Conservation (phyloP, 345 rosid species). For the Rhodomyrtus tomentosa region DNA sequence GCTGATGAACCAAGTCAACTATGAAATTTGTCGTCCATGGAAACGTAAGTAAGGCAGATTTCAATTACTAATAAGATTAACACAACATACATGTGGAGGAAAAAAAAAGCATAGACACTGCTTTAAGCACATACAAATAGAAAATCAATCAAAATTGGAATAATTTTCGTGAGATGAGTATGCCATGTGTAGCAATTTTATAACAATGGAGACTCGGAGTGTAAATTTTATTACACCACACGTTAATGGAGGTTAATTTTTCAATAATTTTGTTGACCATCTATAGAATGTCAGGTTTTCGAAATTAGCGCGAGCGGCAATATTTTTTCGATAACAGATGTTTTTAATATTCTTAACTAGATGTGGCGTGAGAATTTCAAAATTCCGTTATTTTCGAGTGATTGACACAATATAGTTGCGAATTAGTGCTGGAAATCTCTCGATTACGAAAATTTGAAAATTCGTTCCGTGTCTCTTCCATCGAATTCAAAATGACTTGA, state of each 20-base stretch:
- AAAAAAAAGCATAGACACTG: background rate
- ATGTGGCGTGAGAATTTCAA: background rate
- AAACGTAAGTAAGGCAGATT: background rate
- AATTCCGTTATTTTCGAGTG: background rate
- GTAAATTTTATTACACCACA: background rate
- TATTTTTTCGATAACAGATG: background rate
- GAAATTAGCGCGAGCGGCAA: rapidly evolving
- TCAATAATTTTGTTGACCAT: no score
- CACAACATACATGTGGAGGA: background rate
- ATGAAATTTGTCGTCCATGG: rapidly evolving
- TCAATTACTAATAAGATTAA: background rate
- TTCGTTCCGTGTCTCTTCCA: background rate
- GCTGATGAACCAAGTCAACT: background rate
- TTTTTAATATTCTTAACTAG: background rate
- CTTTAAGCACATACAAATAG: background rate
- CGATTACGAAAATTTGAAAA: background rate
- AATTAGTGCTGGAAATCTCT: background rate
- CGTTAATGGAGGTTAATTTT: background rate
- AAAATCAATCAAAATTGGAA: background rate
- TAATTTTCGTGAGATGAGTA: background rate
- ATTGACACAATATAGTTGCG: rapidly evolving
- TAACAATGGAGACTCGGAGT: background rate
- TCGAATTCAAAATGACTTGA: background rate
- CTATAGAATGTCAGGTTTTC: background rate
- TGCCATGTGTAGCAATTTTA: background rate